Percentiles rank a stretch among this genome's conserved stretches.
phyloP scores from a whole-genome alignment of 768 basidiomycete species.

The Phanerochaete carnosa region DNA sequence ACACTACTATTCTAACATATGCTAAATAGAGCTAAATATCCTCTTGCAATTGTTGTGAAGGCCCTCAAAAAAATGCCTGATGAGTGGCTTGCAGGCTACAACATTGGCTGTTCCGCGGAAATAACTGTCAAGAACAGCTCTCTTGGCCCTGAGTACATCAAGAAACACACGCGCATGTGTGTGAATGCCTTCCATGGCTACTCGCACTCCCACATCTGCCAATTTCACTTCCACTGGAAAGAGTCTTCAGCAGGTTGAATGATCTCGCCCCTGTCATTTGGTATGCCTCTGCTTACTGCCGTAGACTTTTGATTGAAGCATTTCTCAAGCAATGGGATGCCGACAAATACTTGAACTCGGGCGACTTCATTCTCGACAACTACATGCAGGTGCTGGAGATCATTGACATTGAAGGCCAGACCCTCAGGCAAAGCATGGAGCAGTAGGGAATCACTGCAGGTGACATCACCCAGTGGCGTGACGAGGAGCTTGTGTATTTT shows the following conservation, averaged over 20 bases:
- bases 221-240: conserved; percentile 26
- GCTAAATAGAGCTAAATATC: conserved; percentile 20
- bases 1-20: not conserved
- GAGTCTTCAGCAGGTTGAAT: conserved; percentile 32
- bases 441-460: conserved; percentile 3
- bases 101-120: conserved; percentile 20
- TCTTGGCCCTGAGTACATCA: conserved; percentile 3
- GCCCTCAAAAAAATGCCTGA: not conserved
- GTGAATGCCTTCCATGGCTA: conserved; percentile 34
- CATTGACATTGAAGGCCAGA: conserved; percentile 16
- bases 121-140: conserved; percentile 10
- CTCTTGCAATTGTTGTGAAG: conserved; percentile 13
- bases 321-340: conserved; percentile 16
- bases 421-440: conserved; percentile 6
- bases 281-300: conserved; percentile 11
- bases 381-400: conserved; percentile 28
- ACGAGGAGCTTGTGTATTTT: conserved; percentile 27
- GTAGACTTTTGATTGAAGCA: conserved; percentile 4
- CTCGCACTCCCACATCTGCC: conserved; percentile 32
- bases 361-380: conserved; percentile 24
- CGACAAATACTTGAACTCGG: conserved; percentile 26
- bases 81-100: conserved; percentile 1
- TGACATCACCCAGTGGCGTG: conserved; percentile 15
- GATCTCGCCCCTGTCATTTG: conserved; percentile 13
- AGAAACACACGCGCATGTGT: not conserved